These are phyloP conservation scores for Phytophthora meadii DNA, from an alignment of 352 stramenopile genomes.

Conservation along the genomic window DNA sequence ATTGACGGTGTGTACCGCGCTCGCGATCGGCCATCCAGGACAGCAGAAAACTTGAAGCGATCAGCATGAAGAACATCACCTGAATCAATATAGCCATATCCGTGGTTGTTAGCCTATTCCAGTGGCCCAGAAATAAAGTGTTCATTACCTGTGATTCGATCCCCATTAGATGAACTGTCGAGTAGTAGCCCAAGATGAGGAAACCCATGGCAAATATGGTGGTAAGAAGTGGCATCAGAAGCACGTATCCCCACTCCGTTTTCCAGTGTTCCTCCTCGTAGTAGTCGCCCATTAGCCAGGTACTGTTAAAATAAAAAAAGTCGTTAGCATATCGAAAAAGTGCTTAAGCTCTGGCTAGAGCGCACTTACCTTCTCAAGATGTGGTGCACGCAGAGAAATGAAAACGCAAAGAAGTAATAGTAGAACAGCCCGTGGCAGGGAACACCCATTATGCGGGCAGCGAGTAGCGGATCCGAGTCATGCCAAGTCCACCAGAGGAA, in stretches of 20 bases:
- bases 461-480: constrained; percentile 77
- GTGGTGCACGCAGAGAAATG: constrained; percentile 57
- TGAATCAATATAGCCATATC: constrained; percentile 22
- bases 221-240: constrained; percentile 62
- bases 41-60: constrained; percentile 59
- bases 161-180: constrained; percentile 57
- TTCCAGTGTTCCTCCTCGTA: constrained; percentile 72
- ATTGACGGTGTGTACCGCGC: constrained; percentile 33
- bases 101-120: background rate
- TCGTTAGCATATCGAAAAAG: constrained; percentile 9
- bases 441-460: constrained; percentile 66
- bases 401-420: constrained; percentile 70
- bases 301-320: constrained; percentile 31
- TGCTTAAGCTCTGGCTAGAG: background rate
- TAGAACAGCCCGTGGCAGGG: constrained; percentile 74
- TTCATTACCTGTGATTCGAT: constrained; percentile 54
- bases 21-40: constrained; percentile 80
- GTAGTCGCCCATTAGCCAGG: constrained; percentile 60
- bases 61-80: constrained; percentile 61
- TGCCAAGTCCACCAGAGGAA: constrained; percentile 90
- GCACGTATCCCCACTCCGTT: constrained; percentile 67
- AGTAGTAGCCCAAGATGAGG: constrained; percentile 74
- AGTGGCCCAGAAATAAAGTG: background rate
- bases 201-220: constrained; percentile 59
- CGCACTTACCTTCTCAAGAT: constrained; percentile 58